Conservation (phyloP, 2,329 filamentous ascomycete genomes). For the Metarhizium robertsii region DNA sequence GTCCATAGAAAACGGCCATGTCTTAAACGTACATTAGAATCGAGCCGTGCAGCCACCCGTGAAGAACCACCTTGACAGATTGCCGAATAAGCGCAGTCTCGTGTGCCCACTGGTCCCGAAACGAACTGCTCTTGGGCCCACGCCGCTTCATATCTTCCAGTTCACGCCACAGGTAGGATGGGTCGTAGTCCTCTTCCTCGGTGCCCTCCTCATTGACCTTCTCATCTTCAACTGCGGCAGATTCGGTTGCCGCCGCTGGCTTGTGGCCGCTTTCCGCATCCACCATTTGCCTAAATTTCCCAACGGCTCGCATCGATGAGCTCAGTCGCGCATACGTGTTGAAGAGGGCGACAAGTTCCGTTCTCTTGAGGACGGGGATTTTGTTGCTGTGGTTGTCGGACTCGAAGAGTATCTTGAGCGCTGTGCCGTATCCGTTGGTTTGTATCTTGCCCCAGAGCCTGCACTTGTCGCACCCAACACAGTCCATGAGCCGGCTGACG, state of each 20-base stretch:
- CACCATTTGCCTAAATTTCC: constrained; percentile 56
- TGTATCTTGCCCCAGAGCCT: constrained; percentile 96
- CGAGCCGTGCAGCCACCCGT: constrained; percentile 62
- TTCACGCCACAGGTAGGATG: neutral
- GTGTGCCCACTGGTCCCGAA: constrained; percentile 48
- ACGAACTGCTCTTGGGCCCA: constrained; percentile 16
- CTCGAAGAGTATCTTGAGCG: constrained; percentile 92
- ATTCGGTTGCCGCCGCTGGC: neutral
- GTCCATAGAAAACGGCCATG: neutral
- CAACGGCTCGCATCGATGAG: constrained; percentile 66
- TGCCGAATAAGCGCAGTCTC: constrained; percentile 57
- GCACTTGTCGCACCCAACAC: constrained; percentile 97
- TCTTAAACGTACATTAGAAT: constrained; percentile 54
- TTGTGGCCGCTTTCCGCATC: constrained; percentile 32
- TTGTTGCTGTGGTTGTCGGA: constrained; percentile 62
- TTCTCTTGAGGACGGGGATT: constrained; percentile 68
- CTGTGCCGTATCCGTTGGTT: constrained; percentile 87
- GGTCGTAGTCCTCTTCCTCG: constrained; percentile 21
- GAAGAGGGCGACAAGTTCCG: constrained; percentile 86
- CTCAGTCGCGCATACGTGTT: constrained; percentile 89
- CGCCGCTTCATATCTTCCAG: constrained; percentile 18
- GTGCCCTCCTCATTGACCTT: constrained; percentile 26
- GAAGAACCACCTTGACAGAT: constrained; percentile 57
- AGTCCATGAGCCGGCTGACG: constrained; percentile 95
- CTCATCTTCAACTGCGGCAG: constrained; percentile 18